Percentiles rank a stretch among this genome's conserved stretches.
These are phyloP conservation scores for Hyaloraphidium curvatum DNA, from an alignment of 192 early-diverging fungal genomes.

Conservation along the genomic window DNA sequence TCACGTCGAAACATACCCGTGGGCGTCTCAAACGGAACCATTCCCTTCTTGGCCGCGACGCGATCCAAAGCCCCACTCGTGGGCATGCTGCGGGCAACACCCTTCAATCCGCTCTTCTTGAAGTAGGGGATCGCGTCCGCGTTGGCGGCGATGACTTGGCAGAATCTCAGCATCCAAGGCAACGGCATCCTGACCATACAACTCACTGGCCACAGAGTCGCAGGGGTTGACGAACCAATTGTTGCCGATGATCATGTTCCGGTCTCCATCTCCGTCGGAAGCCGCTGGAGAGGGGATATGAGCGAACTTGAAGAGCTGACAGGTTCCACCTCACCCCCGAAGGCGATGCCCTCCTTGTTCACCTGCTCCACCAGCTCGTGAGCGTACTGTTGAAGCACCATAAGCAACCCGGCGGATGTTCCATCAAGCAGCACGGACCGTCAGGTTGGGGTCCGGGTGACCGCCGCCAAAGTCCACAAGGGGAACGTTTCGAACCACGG, in stretches of 20 bases:
- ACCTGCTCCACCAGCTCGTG: slow-evolving; percentile 82
- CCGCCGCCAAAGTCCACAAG: slow-evolving; percentile 80
- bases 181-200: neutral
- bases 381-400: slow-evolving; percentile 38
- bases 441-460: slow-evolving; percentile 96
- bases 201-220: slow-evolving; percentile 68
- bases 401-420: neutral
- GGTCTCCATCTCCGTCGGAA: slow-evolving; percentile 85
- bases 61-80: slow-evolving; percentile 76
- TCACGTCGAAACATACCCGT: neutral
- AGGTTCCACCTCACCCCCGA: no score
- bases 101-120: slow-evolving; percentile 55
- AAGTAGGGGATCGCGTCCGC: slow-evolving; percentile 86
- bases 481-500: slow-evolving; percentile 65
- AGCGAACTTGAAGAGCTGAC: no score
- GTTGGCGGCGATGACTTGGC: slow-evolving; percentile 67
- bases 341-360: slow-evolving; percentile 49
- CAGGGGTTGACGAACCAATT: slow-evolving; percentile 84
- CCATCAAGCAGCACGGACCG: slow-evolving; percentile 10
- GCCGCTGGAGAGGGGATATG: no score
- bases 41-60: slow-evolving; percentile 64
- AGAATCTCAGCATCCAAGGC: neutral
- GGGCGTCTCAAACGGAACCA: neutral
- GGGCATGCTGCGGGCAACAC: slow-evolving; percentile 91
- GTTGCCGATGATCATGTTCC: slow-evolving; percentile 94